Percentiles rank a stretch among this genome's conserved stretches.
phyloP scores from a whole-genome alignment of 495 filamentous ascomycete genomes.

The Xylaria grammica region DNA sequence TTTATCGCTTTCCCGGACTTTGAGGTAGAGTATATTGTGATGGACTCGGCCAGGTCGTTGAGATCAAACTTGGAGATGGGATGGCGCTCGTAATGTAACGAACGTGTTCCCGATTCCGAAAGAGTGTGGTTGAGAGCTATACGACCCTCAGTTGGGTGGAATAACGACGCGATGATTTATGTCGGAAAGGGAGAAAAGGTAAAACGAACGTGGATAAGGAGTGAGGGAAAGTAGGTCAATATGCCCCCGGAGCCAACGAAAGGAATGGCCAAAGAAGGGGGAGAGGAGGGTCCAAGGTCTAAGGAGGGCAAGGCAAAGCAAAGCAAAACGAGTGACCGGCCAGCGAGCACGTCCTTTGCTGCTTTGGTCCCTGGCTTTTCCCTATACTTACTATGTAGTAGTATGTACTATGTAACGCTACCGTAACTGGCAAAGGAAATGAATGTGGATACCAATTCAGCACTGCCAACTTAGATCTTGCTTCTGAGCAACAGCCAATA shows the following conservation, averaged over 20 bases:
- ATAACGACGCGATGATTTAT: conserved; percentile 37
- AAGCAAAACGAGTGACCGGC: conserved; percentile 3
- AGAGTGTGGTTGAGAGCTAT: conserved; percentile 63
- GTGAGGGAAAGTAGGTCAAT: conserved; percentile 30
- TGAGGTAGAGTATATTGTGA: neutral
- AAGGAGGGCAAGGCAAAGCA: neutral
- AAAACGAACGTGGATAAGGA: conserved; percentile 44
- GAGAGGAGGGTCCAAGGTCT: neutral
- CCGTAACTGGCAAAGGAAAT: conserved; percentile 20
- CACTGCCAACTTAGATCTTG: conserved; percentile 16
- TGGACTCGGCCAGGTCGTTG: neutral
- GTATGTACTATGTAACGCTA: neutral
- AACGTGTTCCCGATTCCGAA: conserved; percentile 52
- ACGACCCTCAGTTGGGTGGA: conserved; percentile 58
- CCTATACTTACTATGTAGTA: neutral
- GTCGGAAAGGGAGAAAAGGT: conserved; percentile 39
- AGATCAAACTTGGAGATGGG: conserved; percentile 12
- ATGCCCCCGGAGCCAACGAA: conserved; percentile 26
- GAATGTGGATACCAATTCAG: conserved; percentile 19
- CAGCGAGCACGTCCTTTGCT: conserved; percentile 14
- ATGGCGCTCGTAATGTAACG: conserved; percentile 22
- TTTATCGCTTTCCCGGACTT: neutral
- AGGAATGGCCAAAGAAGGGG: conserved; percentile 17
- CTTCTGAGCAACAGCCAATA: conserved; percentile 5
- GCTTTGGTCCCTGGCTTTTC: too few relatives aligned